Base-by-base conservation (phyloP, 2,329 filamentous ascomycete species). In the Trichoderma sp. region DNA sequence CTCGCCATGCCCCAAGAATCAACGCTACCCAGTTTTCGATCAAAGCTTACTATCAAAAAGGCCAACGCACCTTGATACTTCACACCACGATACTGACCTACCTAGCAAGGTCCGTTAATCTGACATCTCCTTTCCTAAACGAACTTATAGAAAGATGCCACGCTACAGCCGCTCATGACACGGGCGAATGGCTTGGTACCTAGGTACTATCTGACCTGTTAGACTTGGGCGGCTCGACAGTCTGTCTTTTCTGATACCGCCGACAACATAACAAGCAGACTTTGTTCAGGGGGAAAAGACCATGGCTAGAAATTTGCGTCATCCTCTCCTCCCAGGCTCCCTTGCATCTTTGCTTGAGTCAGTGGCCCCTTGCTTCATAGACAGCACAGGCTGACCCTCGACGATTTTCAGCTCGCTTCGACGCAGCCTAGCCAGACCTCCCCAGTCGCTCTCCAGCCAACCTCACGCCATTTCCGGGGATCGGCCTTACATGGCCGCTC, bases 401-500 rank as follows among this genome's bases (percentile, higher is more conserved):
- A 57, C 27, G 40, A 57, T 29, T 57, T 13, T 33, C 55, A 35
- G 55, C 55, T 29, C 29, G 55, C 27, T n/a, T 57, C 29, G 29
- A 27, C 16, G 5, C 55, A 27, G 14, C 14, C n/a, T 57, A 40
- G 35, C 35, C 21, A 59, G 35, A 59, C n/a, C 64, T 85, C 82
- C 6, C 86, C 81, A 37, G 84, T 83, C 4, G 78, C 78, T 71
- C 83, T 71, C 83, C 82, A 16, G 92, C 82, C 72, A n/a, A 87
- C 83, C 8, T 83, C 77, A 27, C 86, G 83, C n/a, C 92, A 80
- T 73, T 83, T 82, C 43, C 81, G 78, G 58, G 87, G 81, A 14
- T 82, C 73, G 85, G 85, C 62, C 83, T 43, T 81, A 72, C 69
- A 84, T 86, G 49, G 78, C 75, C 73, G 91, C 88, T 61, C 33